phyloP scores from a whole-genome alignment of 495 filamentous ascomycete species.

The Bryoglossum gracile region DNA sequence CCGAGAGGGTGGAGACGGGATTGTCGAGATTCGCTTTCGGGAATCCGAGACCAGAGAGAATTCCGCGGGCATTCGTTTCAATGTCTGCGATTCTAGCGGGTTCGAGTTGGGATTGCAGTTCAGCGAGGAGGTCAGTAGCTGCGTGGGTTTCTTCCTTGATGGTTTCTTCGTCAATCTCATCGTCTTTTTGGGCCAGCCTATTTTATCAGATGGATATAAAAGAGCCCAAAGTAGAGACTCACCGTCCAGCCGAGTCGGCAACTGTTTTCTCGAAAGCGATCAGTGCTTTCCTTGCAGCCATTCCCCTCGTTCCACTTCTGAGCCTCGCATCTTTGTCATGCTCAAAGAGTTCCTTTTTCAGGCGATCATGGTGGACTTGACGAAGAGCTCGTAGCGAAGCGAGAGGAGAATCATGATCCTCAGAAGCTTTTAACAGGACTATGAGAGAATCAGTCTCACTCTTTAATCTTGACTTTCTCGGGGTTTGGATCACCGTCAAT shows the following conservation, averaged over 20 bases:
- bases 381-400: slow-evolving; percentile 53
- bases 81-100: slow-evolving; percentile 42
- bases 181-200: slow-evolving; percentile 48
- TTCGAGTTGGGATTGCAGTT: slow-evolving; percentile 52
- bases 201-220: not conserved
- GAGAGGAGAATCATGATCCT: slow-evolving; percentile 39
- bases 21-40: slow-evolving; percentile 48
- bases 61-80: slow-evolving; percentile 54
- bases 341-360: slow-evolving; percentile 54
- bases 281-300: slow-evolving; percentile 64
- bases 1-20: slow-evolving; percentile 58
- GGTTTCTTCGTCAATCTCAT: slow-evolving; percentile 45
- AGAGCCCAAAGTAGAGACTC: slow-evolving; percentile 10
- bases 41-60: slow-evolving; percentile 68
- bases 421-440: slow-evolving; percentile 40
- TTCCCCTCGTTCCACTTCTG: slow-evolving; percentile 63
- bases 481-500: slow-evolving; percentile 41
- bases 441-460: not conserved
- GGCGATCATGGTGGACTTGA: slow-evolving; percentile 49
- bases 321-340: slow-evolving; percentile 64
- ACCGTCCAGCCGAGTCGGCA: slow-evolving; percentile 47
- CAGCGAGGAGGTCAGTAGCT: slow-evolving; percentile 54
- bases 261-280: slow-evolving; percentile 56
- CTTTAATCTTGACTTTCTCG: not conserved
- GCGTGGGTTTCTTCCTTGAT: slow-evolving; percentile 54